Evolutionary conservation across 2,329 filamentous ascomycete genomes (phyloP), one percentile per base, ranked within the genome.

Genomic region (Talaromyces sp.): DNA sequence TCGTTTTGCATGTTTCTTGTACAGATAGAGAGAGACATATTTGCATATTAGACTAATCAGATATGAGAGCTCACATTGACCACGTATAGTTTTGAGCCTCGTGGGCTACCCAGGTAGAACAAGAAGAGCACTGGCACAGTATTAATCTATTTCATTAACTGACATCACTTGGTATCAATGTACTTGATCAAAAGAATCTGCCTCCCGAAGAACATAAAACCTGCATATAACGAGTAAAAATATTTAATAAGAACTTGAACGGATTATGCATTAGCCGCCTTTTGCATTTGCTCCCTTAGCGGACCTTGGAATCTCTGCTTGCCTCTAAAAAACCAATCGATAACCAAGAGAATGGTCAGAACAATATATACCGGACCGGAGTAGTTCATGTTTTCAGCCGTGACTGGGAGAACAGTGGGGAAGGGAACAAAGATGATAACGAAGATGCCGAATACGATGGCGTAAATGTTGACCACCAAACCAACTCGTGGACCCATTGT

Each of bases 301-400:
- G 57, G 56, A 5, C 59, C 51, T 15, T 59, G 21, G 17, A 59
- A 61, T 15, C 43, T 21, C n/a, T 57, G n/a, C 37, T 48, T 52
- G 3, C 41, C 62, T 45, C 60, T 31, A 1, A 52, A 13, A 37
- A 58, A 41, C 61, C 61, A 63, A 17, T 59, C 56, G 22, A 57
- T 25, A 13, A 62, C 21, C 22, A 60, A 21, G 15, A 60, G 35
- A 8, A 65, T 28, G 3, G 65, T 53, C 36, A 67, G 63, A 41
- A 53, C 63, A 9, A 48, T 61, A 51, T 73, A 73, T 10, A 75
- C 69, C 1, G 72, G 72, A 0, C 68, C 63, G 0, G 70, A 66
- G 55, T 74, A 75, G 52, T 76, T 76, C 72, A 75, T 75, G 52
- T 73, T 74, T 37, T 63, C 59, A 1, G 65, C 67, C 0, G 65